Evolutionary conservation across 495 filamentous ascomycete species (phyloP).

Genomic region (Penicillium tannophilum): DNA sequence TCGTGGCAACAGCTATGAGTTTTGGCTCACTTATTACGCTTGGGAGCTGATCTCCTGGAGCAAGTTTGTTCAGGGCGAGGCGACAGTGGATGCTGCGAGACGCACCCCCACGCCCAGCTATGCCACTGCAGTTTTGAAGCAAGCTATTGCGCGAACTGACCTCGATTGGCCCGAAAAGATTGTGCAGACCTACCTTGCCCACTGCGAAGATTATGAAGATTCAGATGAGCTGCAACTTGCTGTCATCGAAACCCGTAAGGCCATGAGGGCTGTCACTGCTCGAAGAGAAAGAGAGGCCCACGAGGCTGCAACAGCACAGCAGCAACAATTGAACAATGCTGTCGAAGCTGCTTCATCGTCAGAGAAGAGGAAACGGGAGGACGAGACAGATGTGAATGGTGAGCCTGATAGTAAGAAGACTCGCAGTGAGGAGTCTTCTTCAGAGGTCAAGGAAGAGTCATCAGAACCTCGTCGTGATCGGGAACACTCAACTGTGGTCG

Average conservation of each 20-base stretch:
- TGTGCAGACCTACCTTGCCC: constrained; percentile 76
- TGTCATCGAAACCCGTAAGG: constrained; percentile 66
- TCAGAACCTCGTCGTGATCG: constrained; percentile 72
- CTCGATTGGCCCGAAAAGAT: constrained; percentile 95
- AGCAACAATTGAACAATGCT: constrained; percentile 28
- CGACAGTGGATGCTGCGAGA: constrained; percentile 47
- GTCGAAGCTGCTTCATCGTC: constrained; percentile 32
- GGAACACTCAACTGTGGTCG: constrained; percentile 83
- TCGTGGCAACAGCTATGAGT: constrained; percentile 78
- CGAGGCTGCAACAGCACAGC: constrained; percentile 51
- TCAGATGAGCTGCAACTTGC: constrained; percentile 71
- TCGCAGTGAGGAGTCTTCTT: constrained; percentile 50
- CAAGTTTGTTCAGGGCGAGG: constrained; percentile 54
- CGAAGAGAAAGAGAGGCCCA: constrained; percentile 67
- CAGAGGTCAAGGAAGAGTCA: constrained; percentile 31
- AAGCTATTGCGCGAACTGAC: constrained; percentile 66
- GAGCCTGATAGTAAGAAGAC: constrained; percentile 57
- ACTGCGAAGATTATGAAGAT: constrained; percentile 85
- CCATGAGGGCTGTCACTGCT: constrained; percentile 61
- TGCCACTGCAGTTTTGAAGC: constrained; percentile 72
- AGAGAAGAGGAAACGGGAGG: constrained; percentile 74
- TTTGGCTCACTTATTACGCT: constrained; percentile 87
- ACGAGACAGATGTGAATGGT: constrained; percentile 47
- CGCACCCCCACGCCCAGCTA: constrained; percentile 57
- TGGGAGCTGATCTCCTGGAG: constrained; percentile 83